phyloP scores from a whole-genome alignment of 768 basidiomycete species.

The Podaxis sp. region DNA sequence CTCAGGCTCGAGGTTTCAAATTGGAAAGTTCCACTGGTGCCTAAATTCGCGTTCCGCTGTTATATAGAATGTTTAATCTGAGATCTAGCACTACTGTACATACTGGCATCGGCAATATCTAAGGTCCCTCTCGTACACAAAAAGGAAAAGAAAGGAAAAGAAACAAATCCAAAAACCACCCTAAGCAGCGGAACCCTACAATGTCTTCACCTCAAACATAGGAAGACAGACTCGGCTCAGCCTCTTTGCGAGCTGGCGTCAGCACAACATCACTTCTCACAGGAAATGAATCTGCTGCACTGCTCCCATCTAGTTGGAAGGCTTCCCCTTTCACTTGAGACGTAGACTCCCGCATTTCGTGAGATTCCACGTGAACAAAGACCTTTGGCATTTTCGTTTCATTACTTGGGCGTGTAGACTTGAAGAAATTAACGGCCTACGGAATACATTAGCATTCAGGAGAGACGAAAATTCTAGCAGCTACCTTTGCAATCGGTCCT shows the following conservation, averaged over 20 bases:
- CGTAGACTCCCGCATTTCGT: constrained; percentile 1
- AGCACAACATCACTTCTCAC: background rate
- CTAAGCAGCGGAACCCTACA: background rate
- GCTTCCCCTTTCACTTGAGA: background rate
- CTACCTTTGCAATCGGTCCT: background rate
- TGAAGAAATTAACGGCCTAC: background rate
- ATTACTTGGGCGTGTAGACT: background rate
- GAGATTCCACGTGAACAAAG: constrained; percentile 10
- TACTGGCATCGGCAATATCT: too few species aligned
- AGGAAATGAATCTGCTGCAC: background rate
- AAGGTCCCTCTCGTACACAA: too few species aligned
- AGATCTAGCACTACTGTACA: too few species aligned
- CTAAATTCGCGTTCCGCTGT: too few species aligned
- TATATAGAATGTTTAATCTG: too few species aligned
- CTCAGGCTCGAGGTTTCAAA: too few species aligned
- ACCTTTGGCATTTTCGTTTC: background rate
- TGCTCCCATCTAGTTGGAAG: too few species aligned
- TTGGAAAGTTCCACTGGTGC: too few species aligned
- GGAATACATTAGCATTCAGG: background rate
- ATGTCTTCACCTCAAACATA: background rate
- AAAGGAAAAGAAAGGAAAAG: background rate
- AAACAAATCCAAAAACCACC: background rate
- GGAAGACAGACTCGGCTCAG: background rate
- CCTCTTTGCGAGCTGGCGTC: background rate
- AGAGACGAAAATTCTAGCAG: too few species aligned